Conservation (phyloP, 139 green algal genomes). For the Nannochloris sp. region DNA sequence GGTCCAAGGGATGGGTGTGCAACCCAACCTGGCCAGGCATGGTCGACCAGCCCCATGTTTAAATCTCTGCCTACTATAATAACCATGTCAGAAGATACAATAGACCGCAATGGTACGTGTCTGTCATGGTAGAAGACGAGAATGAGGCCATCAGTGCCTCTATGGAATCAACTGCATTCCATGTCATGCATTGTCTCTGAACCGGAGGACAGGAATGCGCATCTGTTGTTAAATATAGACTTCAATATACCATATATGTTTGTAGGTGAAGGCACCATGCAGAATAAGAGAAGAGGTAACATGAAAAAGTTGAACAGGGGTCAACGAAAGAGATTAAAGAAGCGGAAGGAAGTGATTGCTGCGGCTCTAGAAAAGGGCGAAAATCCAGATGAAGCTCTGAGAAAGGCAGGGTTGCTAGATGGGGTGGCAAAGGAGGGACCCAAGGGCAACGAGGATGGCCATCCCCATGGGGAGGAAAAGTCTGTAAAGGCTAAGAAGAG, state of each 20-base stretch:
- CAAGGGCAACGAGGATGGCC: background rate
- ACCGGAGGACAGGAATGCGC: too few relatives aligned
- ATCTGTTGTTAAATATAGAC: too few relatives aligned
- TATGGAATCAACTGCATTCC: too few relatives aligned
- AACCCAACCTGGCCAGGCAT: too few relatives aligned
- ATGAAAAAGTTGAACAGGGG: conserved; percentile 11
- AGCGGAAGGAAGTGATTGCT: background rate
- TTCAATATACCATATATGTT: background rate
- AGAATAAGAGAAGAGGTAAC: conserved; percentile 3
- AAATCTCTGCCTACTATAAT: too few relatives aligned
- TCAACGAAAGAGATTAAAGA: conserved; percentile 1
- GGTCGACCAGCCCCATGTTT: too few relatives aligned
- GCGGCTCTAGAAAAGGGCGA: background rate
- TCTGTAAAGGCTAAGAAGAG: background rate
- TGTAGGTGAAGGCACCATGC: conserved; percentile 1
- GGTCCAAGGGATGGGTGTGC: too few relatives aligned
- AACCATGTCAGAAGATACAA: too few relatives aligned
- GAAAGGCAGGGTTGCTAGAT: background rate
- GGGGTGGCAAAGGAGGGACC: background rate
- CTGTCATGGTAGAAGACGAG: too few relatives aligned
- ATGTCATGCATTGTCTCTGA: background rate
- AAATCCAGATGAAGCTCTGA: background rate
- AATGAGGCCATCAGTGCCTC: too few relatives aligned
- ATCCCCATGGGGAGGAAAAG: background rate
- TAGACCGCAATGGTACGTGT: too few relatives aligned